Evolutionary conservation across 23 red algal genomes (phyloP), one percentile per base, ranked within the genome.

Genomic region (Rhodosorus marinus): DNA sequence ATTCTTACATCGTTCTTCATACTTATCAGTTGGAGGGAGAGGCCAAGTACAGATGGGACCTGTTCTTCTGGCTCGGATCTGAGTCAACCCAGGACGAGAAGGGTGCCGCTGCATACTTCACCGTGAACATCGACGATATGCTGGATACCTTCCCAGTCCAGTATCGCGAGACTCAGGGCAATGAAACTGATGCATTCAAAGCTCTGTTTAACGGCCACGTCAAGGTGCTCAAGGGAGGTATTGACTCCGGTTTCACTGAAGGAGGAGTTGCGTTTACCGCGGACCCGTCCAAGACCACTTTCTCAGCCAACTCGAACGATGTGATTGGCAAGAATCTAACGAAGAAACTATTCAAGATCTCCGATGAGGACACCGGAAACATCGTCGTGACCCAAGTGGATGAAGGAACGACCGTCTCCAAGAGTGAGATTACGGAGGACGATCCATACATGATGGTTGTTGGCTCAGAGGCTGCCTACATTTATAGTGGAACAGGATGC

Each of bases 121-220:
- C 63, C 8, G 77, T 82, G 21, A 82, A 82, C 51, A 26, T 82
- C 28, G 77, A 82, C 55, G 77, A 82, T 22, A 33, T 82, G 57
- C 49, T 82, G 6, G 20, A 69, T 8, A 49, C 55, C 23, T 66
- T 73, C 59, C 64, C 77, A 7, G 66, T 82, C 20, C 77, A 82
- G 52, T 62, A 82, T 46, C 55, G 77, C 3, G 77, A 82, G 64
- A 54, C 74, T 11, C 53, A 82, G 21, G 67, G 61, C 45, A 55
- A 46, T 26, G 77, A 82, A 42, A 53, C 63, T 4, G 42, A 47
- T 23, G 47, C 51, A 0, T 82, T 82, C 57, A 59, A 65, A 19
- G 60, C 64, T 1, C 62, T 71, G 31, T 82, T 82, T 36, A n/a
- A 24, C 24, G 52, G 33, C 9, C 11, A 43, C 38, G 11, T 43